Conservation (phyloP, 2,329 filamentous ascomycete species). For the Mycosphaerelloides madeirae region DNA sequence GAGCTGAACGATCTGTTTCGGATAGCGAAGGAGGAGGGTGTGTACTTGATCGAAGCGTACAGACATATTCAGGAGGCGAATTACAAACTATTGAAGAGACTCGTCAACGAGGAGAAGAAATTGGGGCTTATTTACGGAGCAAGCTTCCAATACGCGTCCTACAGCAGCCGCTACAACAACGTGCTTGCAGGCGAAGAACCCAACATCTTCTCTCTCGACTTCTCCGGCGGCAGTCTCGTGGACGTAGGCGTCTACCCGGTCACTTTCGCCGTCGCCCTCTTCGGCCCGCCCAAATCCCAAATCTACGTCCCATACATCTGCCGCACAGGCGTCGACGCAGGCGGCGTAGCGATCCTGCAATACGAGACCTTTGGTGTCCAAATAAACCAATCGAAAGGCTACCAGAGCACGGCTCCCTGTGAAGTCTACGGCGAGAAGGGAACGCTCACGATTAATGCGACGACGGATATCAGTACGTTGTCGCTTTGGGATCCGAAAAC, state of each 20-base stretch:
- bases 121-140: conserved; percentile 44
- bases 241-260: conserved; percentile 49
- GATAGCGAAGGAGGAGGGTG: conserved; percentile 37
- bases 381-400: conserved; percentile 43
- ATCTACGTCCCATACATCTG: conserved; percentile 43
- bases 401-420: conserved; percentile 40
- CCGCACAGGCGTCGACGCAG: conserved; percentile 44
- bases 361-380: conserved; percentile 44
- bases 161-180: conserved; percentile 44
- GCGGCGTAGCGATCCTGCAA: conserved; percentile 40
- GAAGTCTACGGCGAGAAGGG: conserved; percentile 48
- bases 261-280: conserved; percentile 44
- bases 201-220: conserved; percentile 47
- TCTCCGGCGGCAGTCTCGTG: conserved; percentile 45
- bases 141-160: conserved; percentile 42
- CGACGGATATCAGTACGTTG: conserved; percentile 43
- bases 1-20: conserved; percentile 43
- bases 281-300: conserved; percentile 40
- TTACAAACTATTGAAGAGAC: conserved; percentile 41
- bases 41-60: conserved; percentile 47
- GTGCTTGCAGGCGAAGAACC: conserved; percentile 44
- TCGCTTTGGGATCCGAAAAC: conserved; percentile 40
- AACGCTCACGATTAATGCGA: conserved; percentile 40
- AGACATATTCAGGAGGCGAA: conserved; percentile 49
- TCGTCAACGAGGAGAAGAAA: conserved; percentile 32